phyloP scores from a whole-genome alignment of 345 rosid species.

The Populus ilicifolia region DNA sequence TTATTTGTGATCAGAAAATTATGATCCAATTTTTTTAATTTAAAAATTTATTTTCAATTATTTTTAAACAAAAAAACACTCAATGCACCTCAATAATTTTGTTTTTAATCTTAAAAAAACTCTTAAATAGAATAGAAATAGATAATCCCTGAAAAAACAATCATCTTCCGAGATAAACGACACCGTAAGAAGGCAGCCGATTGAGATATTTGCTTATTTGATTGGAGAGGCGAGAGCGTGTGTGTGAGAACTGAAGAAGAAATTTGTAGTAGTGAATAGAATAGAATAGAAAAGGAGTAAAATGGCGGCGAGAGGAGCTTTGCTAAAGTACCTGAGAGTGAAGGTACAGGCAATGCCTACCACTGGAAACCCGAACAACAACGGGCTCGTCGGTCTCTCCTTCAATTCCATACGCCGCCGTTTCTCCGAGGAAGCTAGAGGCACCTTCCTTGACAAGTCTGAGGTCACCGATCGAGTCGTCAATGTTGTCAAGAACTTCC shows the following conservation, averaged over 20 bases:
- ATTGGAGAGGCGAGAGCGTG: not conserved
- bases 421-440: conserved; percentile 78
- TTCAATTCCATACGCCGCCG: conserved; percentile 48
- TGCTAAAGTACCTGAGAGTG: conserved; percentile 73
- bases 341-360: conserved; percentile 32
- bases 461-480: conserved; percentile 94
- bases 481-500: conserved; percentile 82
- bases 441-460: conserved; percentile 89
- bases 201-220: not conserved
- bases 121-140: no score
- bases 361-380: conserved; percentile 22
- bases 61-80: no score
- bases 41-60: no score
- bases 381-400: conserved; percentile 28
- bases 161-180: no score
- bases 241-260: not conserved
- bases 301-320: conserved; percentile 63
- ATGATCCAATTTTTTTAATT: no score
- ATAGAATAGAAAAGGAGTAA: not conserved
- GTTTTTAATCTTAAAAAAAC: no score
- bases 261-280: not conserved
- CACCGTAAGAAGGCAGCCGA: not conserved
- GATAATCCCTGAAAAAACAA: no score
- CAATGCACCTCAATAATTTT: no score
- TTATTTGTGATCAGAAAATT: no score